Evolutionary conservation across 257 asterid species (phyloP).

Genomic region (Rubia yunnanensis): DNA sequence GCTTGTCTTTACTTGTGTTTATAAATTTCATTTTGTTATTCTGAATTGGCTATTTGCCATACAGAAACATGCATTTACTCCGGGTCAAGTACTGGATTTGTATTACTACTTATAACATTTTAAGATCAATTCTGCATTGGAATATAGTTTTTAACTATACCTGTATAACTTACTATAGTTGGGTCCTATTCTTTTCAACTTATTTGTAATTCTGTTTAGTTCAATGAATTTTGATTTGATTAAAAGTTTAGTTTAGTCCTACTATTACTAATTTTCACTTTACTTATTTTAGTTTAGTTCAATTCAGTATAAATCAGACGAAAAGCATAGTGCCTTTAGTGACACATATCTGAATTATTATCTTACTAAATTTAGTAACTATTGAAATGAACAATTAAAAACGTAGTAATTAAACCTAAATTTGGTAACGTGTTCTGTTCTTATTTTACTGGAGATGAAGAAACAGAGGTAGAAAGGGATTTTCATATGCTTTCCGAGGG

Average conservation of each 20-base stretch:
- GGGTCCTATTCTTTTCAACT: too few species aligned
- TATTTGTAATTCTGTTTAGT: too few species aligned
- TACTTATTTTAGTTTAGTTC: too few species aligned
- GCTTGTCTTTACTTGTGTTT: not conserved
- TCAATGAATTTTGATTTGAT: too few species aligned
- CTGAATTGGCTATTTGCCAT: not conserved
- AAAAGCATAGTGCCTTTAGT: too few species aligned
- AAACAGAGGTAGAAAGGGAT: not conserved
- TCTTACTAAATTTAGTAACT: not conserved
- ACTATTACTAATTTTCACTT: too few species aligned
- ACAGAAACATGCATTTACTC: not conserved
- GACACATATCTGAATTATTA: not conserved
- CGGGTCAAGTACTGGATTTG: not conserved
- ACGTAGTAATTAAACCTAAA: not conserved
- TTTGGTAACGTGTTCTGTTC: not conserved
- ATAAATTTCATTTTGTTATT: not conserved
- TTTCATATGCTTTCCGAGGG: not conserved
- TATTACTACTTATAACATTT: not conserved
- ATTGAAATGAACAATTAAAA: not conserved
- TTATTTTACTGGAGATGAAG: not conserved
- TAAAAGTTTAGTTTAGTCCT: too few species aligned
- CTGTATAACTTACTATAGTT: not conserved
- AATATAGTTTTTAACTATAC: not conserved
- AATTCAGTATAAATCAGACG: too few species aligned
- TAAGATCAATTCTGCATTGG: not conserved